Evolutionary conservation across 768 basidiomycete genomes (phyloP).

Genomic region (Suillus paluster): DNA sequence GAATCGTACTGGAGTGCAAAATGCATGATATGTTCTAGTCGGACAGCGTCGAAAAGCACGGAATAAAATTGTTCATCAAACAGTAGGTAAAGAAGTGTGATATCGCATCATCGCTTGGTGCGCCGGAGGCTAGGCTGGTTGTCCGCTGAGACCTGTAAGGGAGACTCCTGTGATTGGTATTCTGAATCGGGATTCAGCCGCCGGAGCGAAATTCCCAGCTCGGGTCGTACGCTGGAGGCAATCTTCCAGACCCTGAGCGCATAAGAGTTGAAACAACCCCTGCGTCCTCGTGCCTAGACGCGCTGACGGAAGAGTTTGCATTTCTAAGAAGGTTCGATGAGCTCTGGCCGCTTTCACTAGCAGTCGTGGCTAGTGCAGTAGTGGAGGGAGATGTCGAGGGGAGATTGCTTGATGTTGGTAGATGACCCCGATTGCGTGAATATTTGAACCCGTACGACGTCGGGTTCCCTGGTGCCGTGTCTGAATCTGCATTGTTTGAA

Average conservation of each 20-base stretch:
- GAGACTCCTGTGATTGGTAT: background rate
- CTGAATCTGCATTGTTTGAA: background rate
- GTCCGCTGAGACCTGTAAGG: background rate
- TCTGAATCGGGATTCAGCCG: background rate
- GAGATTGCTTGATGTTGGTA: background rate
- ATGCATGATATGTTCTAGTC: background rate
- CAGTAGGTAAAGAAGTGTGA: too few species aligned
- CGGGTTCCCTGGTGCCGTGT: background rate
- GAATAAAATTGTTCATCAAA: background rate
- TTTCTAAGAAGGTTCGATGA: background rate
- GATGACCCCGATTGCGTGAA: background rate
- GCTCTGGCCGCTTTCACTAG: background rate
- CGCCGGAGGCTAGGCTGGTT: background rate
- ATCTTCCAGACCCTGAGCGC: constrained; percentile 11
- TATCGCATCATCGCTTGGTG: background rate
- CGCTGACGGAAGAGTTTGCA: background rate
- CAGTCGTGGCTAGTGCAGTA: background rate
- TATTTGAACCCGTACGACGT: background rate
- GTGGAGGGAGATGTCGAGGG: background rate
- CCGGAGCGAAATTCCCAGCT: background rate
- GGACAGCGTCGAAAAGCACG: background rate
- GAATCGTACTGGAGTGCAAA: background rate
- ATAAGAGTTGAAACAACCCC: background rate
- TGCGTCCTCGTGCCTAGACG: constrained; percentile 8
- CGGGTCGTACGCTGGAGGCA: constrained; percentile 14